phyloP scores from a whole-genome alignment of 2,329 filamentous ascomycete genomes.

The Fusarium brevicatenulatum region DNA sequence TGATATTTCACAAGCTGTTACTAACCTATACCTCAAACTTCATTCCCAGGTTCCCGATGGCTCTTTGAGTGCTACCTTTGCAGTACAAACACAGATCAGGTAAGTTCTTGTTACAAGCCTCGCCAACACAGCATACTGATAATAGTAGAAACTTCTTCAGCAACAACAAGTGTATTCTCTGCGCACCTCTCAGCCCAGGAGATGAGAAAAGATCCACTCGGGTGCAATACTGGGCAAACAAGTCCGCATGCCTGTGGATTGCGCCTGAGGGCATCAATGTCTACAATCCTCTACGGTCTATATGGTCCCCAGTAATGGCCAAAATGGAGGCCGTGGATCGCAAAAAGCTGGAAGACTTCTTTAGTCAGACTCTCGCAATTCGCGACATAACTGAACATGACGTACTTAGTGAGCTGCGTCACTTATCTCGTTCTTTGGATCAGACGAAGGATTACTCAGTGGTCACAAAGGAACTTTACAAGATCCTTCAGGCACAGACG shows the following conservation, averaged over 20 bases:
- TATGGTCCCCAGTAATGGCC: neutral
- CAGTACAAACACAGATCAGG: neutral
- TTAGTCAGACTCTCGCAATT: neutral
- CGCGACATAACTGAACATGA: neutral
- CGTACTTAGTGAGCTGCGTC: neutral
- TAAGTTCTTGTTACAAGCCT: fast-evolving
- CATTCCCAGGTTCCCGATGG: neutral
- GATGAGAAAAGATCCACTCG: neutral
- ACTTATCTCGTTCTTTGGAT: neutral
- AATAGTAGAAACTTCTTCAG: fast-evolving
- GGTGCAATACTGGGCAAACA: neutral
- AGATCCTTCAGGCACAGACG: neutral
- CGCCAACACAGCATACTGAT: fast-evolving
- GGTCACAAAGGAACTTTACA: neutral
- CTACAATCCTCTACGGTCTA: neutral
- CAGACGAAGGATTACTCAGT: neutral
- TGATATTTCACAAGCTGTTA: neutral
- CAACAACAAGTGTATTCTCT: neutral
- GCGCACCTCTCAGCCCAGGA: fast-evolving
- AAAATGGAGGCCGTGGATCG: neutral
- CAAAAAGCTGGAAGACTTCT: neutral
- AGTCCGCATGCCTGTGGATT: neutral
- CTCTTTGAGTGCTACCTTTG: neutral
- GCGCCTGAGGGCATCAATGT: neutral
- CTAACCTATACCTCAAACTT: neutral